Percentiles rank a stretch among this genome's conserved stretches.
phyloP scores from a whole-genome alignment of 176 grass and related monocot species.

The Rhynchospora tenuis region DNA sequence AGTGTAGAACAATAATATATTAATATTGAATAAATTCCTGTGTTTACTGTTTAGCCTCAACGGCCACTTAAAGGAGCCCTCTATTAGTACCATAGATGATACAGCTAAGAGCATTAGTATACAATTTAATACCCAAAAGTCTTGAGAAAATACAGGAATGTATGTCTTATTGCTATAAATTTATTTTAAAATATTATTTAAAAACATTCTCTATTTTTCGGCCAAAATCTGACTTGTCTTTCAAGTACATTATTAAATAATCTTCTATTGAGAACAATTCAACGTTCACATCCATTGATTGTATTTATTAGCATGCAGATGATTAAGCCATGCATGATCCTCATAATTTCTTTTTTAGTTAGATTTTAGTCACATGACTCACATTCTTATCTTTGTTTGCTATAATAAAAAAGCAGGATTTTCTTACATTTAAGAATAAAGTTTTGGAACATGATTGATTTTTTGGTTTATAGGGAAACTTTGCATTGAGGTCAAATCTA shows the following conservation, averaged over 20 bases:
- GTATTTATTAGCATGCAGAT: background rate
- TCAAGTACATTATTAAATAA: background rate
- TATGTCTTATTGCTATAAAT: background rate
- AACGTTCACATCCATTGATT: no score
- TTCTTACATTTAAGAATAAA: background rate
- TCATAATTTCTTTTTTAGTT: background rate
- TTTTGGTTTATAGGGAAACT: constrained; percentile 51
- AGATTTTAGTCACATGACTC: background rate
- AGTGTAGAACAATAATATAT: background rate
- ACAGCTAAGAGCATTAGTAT: background rate
- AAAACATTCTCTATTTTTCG: background rate
- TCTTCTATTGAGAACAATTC: background rate
- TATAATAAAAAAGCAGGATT: background rate
- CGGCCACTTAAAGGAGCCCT: background rate
- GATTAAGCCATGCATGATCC: background rate
- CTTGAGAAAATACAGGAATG: background rate
- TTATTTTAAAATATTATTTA: background rate
- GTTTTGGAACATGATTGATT: background rate
- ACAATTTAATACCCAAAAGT: background rate
- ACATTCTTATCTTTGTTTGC: background rate
- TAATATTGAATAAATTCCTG: background rate
- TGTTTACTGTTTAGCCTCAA: background rate
- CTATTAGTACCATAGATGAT: background rate
- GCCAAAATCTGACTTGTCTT: background rate
- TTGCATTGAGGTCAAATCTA: constrained; percentile 71